Base-by-base conservation (phyloP, 2,329 filamentous ascomycete genomes). In the Parafenestella ontariensis region DNA sequence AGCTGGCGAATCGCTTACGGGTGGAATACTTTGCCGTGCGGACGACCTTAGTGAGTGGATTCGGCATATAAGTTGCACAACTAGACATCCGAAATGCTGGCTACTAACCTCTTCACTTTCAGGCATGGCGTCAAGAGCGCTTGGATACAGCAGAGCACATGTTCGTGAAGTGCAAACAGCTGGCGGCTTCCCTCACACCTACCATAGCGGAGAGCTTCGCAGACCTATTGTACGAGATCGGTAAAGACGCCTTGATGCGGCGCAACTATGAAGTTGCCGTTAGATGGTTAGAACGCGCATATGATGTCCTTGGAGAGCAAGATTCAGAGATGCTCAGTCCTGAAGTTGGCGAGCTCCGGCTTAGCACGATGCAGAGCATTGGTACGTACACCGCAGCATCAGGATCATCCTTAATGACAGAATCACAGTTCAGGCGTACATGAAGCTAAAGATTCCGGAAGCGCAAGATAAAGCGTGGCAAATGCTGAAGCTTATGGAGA, bases 141-240 rank as follows among this genome's bases (percentile, higher is more conserved):
- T 79, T 89, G 13, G 89, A 94, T 52, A 83, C 92, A 43, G 90
- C 91, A 24, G 91, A 96, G 49, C 86, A 91, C 72, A 86, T 95
- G 81, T 93, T 89, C 72, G 75, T 75, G 31, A 90, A 90, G 64
- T 75, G 85, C 42, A 64, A 76, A 56, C n/a, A 70, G 13, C 37
- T 69, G 10, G 72, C 76, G 9, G 72, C 64, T 33, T 49, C 69
- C 0, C 70, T 85, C 2, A 81, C 87, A 39, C 73, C 82, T 0
- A 58, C 74, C 2, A 81, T 81, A 1, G 79, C 82, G 1, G 89
- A 93, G 70, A 81, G 78, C 33, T 75, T 93, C 39, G 83, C 87
- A 3, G 87, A 92, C 62, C 77, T 88, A 2, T 79, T 92, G 7
- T 90, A 88, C 59, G 86, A 89, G 54, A 89, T 96, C 36, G 92